Conservation (phyloP, 306 rosid genomes). For the Oxytropis ochrocephala region DNA sequence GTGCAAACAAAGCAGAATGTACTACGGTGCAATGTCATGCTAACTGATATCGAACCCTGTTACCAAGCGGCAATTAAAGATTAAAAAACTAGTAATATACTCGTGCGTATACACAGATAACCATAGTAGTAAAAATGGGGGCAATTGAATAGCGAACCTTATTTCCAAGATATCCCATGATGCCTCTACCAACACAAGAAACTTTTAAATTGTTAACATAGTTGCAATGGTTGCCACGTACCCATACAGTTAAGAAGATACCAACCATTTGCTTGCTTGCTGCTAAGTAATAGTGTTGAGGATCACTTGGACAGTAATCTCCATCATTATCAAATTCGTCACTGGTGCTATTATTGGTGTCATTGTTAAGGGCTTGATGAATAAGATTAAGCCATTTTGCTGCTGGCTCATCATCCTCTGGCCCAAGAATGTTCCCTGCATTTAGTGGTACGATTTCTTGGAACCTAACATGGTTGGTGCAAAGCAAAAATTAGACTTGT, state of each 20-base stretch:
- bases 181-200: slow-evolving; percentile 78
- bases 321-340: background rate
- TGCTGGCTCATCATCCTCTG: slow-evolving; percentile 74
- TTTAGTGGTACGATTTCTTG: slow-evolving; percentile 92
- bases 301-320: no score
- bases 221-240: slow-evolving; percentile 37
- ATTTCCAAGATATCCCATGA: slow-evolving; percentile 93
- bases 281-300: slow-evolving; percentile 34
- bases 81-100: no score
- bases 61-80: no score
- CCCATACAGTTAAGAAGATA: slow-evolving; percentile 76
- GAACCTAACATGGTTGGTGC: slow-evolving; percentile 37
- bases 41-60: slow-evolving; percentile 84
- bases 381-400: slow-evolving; percentile 70
- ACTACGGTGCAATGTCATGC: slow-evolving; percentile 63
- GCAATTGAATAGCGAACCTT: slow-evolving; percentile 47
- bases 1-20: slow-evolving; percentile 87
- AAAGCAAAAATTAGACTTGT: no score
- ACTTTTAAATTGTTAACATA: slow-evolving; percentile 46
- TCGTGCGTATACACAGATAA: no score
- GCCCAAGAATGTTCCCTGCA: slow-evolving; percentile 83
- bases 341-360: background rate
- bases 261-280: slow-evolving; percentile 98
- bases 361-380: slow-evolving; percentile 41
- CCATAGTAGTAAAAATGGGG: no score